Percentiles rank a stretch among this genome's conserved stretches.
These are phyloP conservation scores for Microcyclosporella mali DNA, from an alignment of 2,329 filamentous ascomycete species.

Conservation along the genomic window DNA sequence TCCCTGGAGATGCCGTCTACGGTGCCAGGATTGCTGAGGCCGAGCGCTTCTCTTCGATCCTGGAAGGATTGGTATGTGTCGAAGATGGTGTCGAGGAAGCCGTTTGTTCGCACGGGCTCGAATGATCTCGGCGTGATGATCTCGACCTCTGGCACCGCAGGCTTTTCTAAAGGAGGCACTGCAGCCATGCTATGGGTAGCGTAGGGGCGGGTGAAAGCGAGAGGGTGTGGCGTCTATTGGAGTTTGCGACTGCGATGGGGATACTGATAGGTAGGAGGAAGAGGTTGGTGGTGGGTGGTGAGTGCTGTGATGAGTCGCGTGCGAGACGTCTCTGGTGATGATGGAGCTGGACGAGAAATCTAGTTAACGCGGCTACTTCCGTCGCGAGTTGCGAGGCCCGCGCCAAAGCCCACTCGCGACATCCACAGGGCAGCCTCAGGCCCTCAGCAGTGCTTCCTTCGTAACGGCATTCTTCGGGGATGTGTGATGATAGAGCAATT, in stretches of 20 bases:
- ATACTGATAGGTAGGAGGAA: neutral
- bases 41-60: slow-evolving; percentile 79
- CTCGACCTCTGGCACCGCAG: slow-evolving; percentile 19
- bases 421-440: no score
- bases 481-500: no score
- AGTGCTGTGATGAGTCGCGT: no score
- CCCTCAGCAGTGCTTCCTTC: no score
- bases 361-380: no score
- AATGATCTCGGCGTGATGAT: slow-evolving; percentile 16
- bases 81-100: slow-evolving; percentile 28
- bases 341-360: no score
- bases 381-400: no score
- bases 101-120: slow-evolving; percentile 23
- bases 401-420: no score
- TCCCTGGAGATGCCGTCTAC: slow-evolving; percentile 85
- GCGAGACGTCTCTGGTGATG: no score
- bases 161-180: slow-evolving; percentile 24
- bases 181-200: slow-evolving; percentile 10
- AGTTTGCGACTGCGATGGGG: neutral
- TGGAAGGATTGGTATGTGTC: slow-evolving; percentile 78
- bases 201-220: neutral
- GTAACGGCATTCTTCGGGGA: no score
- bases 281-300: neutral
- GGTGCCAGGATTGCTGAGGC: slow-evolving; percentile 84
- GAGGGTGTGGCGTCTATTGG: neutral